Base-by-base conservation (phyloP, 2,329 filamentous ascomycete species). In the Rutstroemia sp. region DNA sequence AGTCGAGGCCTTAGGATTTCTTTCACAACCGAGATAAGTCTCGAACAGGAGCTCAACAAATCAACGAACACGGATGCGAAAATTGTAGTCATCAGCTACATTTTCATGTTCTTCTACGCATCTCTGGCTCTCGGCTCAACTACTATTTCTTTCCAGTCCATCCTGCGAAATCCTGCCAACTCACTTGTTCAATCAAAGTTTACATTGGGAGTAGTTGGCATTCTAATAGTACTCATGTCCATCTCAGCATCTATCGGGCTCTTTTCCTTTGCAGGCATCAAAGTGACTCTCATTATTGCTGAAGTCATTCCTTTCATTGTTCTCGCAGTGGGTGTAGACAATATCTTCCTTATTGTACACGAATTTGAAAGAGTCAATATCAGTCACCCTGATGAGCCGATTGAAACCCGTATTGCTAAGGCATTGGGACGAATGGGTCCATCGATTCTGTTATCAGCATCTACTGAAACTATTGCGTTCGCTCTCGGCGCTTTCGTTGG, bases 241-340 rank as follows among this genome's bases (percentile, higher is more conserved):
- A 96, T 99, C 49, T 90, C 88, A 16, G 90, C 94, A 1, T 96
- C 92, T 0, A 92, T 99, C 53, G 94, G 94, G 0, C 77, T 99
- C 44, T 99, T 97, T 69, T 96, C 94, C 0, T 94, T 90, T 70
- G 81, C 85, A 39, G 92, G 92, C 1, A 82, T 99, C 67, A 96
- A 95, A 73, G 94, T 92, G 14, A 99, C 94, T 0, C 77, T 99
- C 63, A 99, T 99, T 67, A 99, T 99, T 59, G 92, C 95, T 4
- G 94, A 99, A 69, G 94, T 99, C 59, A 99, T 99, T 62, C 94
- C 94, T 0, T 99, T 99, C 72, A 86, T 99, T 62, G 92, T 99
- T 9, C 76, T 99, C 19, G 94, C 94, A 12, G 92, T 99, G 27
- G 94, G 94, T 47, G 95, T 99, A 2, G 94, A 99, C 78, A 99